Base-by-base conservation (phyloP, 148 eudicot genomes). In the Rheum nobile region DNA sequence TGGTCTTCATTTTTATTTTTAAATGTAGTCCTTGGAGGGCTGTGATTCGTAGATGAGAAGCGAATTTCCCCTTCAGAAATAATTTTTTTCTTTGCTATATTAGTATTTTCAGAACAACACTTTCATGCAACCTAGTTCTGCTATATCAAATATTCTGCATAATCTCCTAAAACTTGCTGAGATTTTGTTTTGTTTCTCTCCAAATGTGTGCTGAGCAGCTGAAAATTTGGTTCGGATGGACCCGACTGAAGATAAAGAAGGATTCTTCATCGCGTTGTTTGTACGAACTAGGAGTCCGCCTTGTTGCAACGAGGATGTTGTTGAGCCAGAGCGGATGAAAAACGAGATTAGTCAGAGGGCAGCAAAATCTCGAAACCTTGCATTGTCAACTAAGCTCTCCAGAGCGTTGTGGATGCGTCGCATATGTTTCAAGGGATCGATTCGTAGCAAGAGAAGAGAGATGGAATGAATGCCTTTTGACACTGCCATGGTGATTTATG, bases 181-280 rank as follows among this genome's bases (percentile, higher is more conserved):
- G 21, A 28, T 71, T 6, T 19, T 74, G 16, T n/a, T n/a, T n/a
- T n/a, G 67, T 10, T 84, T 47, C 19, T 52, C 3, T 57, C 1
- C 46, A 3, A 38, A 32, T 61, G 13, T 28, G 17, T 59, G 70
- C 39, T 65, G 70, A 65, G 71, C 85, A 95, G 97, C 94, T 71
- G 85, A 88, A 72, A 89, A 87, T 82, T 76, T 90, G 82, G 83
- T 96, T 75, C 84, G 99, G 42, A 86, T 86, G 65, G 91, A 92
- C 74, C 91, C 88, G 7, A 41, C 63, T 0, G 86, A 84, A 77
- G 99, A 96, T 77, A 86, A 88, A 76, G 97, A 90, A 80, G 99
- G 99, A 72, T 96, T 96, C 81, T 96, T 96, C 82, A 96, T 96
- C 41, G 88, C 97, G 6, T 70, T 96, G 38, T 96, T 96, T 72